Conservation (phyloP, 441 rosid species). For the California macrophylla region DNA sequence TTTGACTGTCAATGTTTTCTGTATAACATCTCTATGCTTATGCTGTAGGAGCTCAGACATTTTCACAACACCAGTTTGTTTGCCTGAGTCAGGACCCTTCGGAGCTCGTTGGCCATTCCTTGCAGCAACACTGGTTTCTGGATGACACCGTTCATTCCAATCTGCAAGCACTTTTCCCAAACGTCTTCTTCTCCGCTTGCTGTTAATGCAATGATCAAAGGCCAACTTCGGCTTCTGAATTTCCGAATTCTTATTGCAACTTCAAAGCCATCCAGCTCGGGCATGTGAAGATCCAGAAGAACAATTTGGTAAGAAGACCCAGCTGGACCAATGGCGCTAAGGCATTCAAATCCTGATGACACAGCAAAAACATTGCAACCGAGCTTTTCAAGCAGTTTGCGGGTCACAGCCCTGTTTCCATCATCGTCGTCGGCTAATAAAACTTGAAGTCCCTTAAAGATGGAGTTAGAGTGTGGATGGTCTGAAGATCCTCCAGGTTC, state of each 20-base stretch:
- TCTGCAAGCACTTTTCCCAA: conserved; percentile 55
- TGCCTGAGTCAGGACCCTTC: conserved; percentile 47
- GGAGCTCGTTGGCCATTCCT: conserved; percentile 62
- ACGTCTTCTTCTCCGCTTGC: conserved; percentile 47
- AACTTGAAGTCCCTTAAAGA: conserved; percentile 60
- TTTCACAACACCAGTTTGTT: conserved; percentile 30
- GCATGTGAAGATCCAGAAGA: conserved; percentile 72
- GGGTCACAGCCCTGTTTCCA: conserved; percentile 58
- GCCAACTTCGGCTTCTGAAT: conserved; percentile 54
- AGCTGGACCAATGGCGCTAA: conserved; percentile 40
- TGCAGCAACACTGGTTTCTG: conserved; percentile 60
- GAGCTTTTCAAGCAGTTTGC: conserved; percentile 67
- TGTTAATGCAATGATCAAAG: conserved; percentile 55
- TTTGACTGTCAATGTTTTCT: background rate
- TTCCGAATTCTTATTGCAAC: conserved; percentile 65
- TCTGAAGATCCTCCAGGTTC: conserved; percentile 48
- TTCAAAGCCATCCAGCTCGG: conserved; percentile 72
- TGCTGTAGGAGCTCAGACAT: too few species aligned
- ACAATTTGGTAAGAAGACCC: conserved; percentile 47
- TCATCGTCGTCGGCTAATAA: conserved; percentile 69
- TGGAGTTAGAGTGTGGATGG: conserved; percentile 43
- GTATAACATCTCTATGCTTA: conserved; percentile 11
- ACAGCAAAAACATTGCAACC: conserved; percentile 64
- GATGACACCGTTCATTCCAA: conserved; percentile 72
- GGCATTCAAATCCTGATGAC: conserved; percentile 70